Evolutionary conservation across 1,139 yeast genomes (phyloP), one percentile per base, ranked within the genome.

Genomic region (Lodderomyces elongisporus): DNA sequence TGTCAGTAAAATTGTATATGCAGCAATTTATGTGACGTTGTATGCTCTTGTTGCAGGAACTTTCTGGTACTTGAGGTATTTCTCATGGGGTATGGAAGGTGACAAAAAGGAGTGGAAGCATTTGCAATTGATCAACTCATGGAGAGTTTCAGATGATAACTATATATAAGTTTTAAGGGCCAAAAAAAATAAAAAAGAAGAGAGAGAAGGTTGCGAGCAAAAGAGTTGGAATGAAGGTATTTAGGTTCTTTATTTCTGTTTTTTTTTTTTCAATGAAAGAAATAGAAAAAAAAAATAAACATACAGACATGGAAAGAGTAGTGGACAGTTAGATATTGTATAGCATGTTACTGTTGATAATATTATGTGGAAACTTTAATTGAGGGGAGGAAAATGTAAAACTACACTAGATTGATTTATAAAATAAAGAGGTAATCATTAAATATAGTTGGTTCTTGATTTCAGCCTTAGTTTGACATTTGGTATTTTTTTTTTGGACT

Each of bases 41-140:
- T 44, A 44, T 21, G 16, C 36, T 17, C 17, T 41, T 17, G 46
- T 45, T 22, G 46, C 33, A 16, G 31, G 79, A 24, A 65, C 79
- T 37, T 91, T 87, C 70, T 66, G 77, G 63, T 70, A 73, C 57
- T 83, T 85, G 62, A 70, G 87, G 46, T 84, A 85, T 50, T 65
- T 91, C 36, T 75, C 95, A 2, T 84, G 85, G 52, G 99, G 99
- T 53, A 80, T 93, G 93, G 80, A 70, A 37, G 96, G 96, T 31
- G 82, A 87, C 38, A 73, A 77, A 39, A 56, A 62, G 21, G 64
- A 85, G 41, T 91, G 72, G 70, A 60, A 63, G 34, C 77, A 87
- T 62, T 70, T 91, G 63, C 79, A 84, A 56, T 73, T 91, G 74
- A 69, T 91, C 48, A 59, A 70, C 25, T 62, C 85, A 5, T 91